Evolutionary conservation across 2,329 filamentous ascomycete species (phyloP), one percentile per base, ranked within the genome.

Genomic region (Cercospora beticola): DNA sequence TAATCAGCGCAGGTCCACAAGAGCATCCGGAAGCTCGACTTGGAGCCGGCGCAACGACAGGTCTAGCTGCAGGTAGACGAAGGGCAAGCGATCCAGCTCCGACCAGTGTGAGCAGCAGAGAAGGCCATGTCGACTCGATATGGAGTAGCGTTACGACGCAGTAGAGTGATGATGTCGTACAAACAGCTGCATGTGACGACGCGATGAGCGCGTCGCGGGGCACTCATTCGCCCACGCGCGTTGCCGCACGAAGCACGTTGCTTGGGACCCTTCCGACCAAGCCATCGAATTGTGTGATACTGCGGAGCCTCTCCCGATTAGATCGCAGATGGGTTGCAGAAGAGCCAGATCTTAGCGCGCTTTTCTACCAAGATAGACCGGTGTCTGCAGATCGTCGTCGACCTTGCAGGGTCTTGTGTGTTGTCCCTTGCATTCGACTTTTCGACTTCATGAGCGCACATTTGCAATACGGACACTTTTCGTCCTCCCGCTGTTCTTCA

Each of bases 161-260:
- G 21, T 43, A 14, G 40, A 58, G 54, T 69, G 63, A 62, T 69
- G 67, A 66, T 69, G 67, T 69, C 67, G 67, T 69, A 54, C 49
- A 66, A 59, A 40, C n/a, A 36, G 43, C 33, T 36, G 43, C 46
- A 62, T 57, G 58, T 49, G 43, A 62, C 60, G 67, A 63, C 58
- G 58, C 62, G 67, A 63, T 62, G 62, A 54, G 23, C 63, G 67
- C 61, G 67, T 68, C 58, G 63, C 30, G 67, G 67, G 64, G 64
- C 54, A 60, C 33, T 31, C 28, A 57, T 36, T 60, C 40, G 63
- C 14, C 36, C 54, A 31, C 36, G 58, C 54, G 64, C 64, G 64
- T 46, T n/a, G 36, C 49, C 31, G 28, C 30, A 30, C 10, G 31
- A 18, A 40, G 59, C 67, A 69, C 67, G 64, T 66, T 64, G 28